A percentile compares a stretch with the other conserved stretches of the same genome.
Conservation (phyloP, 441 rosid genomes). For the Croton laevigatus region DNA sequence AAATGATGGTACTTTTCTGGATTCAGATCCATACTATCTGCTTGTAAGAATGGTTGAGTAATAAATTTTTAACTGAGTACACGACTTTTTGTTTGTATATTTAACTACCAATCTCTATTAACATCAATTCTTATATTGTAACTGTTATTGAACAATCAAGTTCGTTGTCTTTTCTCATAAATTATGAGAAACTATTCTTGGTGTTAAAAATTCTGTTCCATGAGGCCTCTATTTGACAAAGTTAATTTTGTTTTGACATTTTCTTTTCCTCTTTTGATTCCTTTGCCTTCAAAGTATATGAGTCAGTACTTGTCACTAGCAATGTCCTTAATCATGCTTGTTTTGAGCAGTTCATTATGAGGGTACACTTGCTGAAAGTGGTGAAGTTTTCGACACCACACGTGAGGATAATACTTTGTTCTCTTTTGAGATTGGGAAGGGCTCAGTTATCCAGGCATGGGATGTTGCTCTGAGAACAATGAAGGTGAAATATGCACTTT, state of each 20-base stretch:
- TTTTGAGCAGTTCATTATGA: slow-evolving; percentile 71
- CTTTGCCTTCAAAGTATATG: neutral
- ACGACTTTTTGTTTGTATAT: neutral
- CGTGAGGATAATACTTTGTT: slow-evolving; percentile 82
- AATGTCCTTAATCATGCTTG: neutral
- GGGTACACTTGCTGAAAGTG: slow-evolving; percentile 79
- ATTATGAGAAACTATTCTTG: neutral
- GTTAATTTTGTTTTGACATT: neutral
- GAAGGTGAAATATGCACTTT: slow-evolving; percentile 52
- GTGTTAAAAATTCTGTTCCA: neutral
- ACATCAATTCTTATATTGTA: neutral
- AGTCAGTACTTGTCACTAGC: neutral
- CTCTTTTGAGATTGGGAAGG: slow-evolving; percentile 86
- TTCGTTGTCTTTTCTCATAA: neutral
- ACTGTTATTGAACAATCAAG: neutral
- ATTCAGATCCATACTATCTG: too few species aligned
- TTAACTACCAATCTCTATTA: neutral
- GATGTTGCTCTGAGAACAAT: slow-evolving; percentile 77
- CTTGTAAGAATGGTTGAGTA: neutral
- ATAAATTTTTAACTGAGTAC: neutral
- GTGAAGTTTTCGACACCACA: slow-evolving; percentile 82
- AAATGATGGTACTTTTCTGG: neutral
- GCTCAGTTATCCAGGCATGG: slow-evolving; percentile 87
- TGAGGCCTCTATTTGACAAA: neutral
- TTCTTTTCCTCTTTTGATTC: neutral